Conservation (phyloP, 2,329 filamentous ascomycete species). For the Ceratocystis ficicola region DNA sequence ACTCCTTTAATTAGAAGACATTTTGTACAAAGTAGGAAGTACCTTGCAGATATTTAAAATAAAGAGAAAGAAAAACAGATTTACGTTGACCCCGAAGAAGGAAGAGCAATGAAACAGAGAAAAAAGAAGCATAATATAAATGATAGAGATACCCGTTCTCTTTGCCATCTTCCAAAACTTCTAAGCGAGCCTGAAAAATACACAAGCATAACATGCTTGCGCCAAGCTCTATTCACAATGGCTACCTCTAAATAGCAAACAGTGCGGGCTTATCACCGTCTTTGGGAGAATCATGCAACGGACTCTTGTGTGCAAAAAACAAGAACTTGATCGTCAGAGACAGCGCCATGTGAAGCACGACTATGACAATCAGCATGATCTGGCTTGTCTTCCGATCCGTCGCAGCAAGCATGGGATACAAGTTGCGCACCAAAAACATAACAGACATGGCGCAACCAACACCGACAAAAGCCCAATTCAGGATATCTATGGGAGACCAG, state of each 20-base stretch:
- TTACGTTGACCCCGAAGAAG: background rate
- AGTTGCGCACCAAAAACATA: conserved; percentile 69
- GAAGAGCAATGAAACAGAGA: background rate
- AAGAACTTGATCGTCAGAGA: conserved; percentile 90
- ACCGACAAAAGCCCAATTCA: conserved; percentile 90
- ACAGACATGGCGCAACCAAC: conserved; percentile 76
- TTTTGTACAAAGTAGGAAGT: background rate
- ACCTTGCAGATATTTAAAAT: background rate
- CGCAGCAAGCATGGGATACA: conserved; percentile 83
- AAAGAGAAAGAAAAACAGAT: background rate
- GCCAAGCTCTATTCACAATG: background rate
- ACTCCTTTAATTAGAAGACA: conserved; percentile 18
- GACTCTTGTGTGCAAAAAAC: conserved; percentile 79
- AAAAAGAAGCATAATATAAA: background rate
- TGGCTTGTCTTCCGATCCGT: conserved; percentile 89
- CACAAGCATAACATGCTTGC: background rate
- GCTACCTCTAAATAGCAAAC: background rate
- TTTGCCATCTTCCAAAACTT: background rate
- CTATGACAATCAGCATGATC: conserved; percentile 69
- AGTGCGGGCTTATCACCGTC: background rate
- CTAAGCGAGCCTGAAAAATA: background rate
- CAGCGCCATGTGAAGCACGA: conserved; percentile 77
- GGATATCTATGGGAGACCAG: conserved; percentile 71
- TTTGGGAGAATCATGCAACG: conserved; percentile 25
- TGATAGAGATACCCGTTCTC: background rate